These are phyloP conservation scores for Rhododendron molle DNA, from an alignment of 148 eudicot genomes.

Conservation along the genomic window DNA sequence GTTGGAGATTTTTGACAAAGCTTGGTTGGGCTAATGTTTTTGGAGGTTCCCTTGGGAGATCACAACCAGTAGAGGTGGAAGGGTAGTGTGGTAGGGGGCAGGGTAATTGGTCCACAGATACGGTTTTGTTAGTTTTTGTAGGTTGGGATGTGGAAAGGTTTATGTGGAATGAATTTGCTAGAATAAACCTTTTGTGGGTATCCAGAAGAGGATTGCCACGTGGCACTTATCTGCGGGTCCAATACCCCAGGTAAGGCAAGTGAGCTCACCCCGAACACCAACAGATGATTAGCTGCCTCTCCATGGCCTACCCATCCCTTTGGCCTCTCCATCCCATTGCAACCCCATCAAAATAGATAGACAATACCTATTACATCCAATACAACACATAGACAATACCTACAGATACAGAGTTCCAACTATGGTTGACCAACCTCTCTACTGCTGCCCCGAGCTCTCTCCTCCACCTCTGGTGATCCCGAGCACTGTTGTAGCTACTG, in stretches of 20 bases:
- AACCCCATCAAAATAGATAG: background rate
- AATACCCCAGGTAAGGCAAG: too few species aligned
- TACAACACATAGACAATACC: too few species aligned
- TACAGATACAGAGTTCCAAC: background rate
- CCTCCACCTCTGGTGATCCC: background rate
- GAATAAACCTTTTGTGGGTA: background rate
- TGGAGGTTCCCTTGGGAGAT: background rate
- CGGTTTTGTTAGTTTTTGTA: background rate
- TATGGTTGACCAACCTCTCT: background rate
- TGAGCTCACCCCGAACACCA: background rate
- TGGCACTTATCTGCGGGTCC: too few species aligned
- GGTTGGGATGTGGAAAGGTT: background rate
- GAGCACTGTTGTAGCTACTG: too few species aligned
- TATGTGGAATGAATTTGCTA: background rate
- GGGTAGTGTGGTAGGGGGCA: background rate
- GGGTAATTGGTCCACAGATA: background rate
- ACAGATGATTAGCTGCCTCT: background rate
- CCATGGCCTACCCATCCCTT: background rate
- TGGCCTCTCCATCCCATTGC: background rate
- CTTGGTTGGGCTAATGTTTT: background rate
- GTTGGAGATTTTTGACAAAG: background rate
- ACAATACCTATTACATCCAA: too few species aligned
- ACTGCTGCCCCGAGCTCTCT: background rate
- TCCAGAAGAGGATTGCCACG: too few species aligned
- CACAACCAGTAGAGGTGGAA: background rate